These are phyloP conservation scores for Encephalitozoon cuniculi DNA, from an alignment of 371 early-diverging fungal species.

Conservation along the genomic window DNA sequence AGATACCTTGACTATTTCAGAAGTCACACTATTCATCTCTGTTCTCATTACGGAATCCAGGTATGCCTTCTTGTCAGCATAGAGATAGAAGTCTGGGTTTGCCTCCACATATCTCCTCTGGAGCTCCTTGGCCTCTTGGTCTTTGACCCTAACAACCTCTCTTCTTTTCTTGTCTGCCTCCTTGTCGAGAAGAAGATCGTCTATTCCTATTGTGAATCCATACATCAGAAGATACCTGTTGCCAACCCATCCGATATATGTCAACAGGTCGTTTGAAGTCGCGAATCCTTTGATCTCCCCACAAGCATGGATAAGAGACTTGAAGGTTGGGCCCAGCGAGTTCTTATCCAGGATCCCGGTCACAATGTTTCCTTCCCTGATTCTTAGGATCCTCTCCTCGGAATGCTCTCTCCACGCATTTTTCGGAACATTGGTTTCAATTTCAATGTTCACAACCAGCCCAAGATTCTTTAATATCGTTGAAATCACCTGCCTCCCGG, in stretches of 20 bases:
- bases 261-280: slow-evolving; percentile 79
- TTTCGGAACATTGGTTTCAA: slow-evolving; percentile 71
- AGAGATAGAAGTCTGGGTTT: slow-evolving; percentile 20
- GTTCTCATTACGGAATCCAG: slow-evolving; percentile 35
- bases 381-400: slow-evolving; percentile 72
- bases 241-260: slow-evolving; percentile 81
- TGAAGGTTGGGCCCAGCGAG: slow-evolving; percentile 83
- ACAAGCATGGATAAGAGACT: slow-evolving; percentile 85
- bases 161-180: slow-evolving; percentile 35
- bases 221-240: slow-evolving; percentile 75
- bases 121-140: slow-evolving; percentile 48
- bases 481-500: slow-evolving; percentile 81
- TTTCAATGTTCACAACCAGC: slow-evolving; percentile 69
- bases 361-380: slow-evolving; percentile 74
- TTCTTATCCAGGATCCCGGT: slow-evolving; percentile 91
- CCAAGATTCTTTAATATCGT: slow-evolving; percentile 39
- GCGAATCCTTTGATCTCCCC: slow-evolving; percentile 88
- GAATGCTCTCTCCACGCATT: slow-evolving; percentile 70
- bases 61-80: slow-evolving; percentile 14
- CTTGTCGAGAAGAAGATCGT: slow-evolving; percentile 73
- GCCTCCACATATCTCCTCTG: slow-evolving; percentile 1
- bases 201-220: slow-evolving; percentile 94
- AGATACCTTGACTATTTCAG: slow-evolving; percentile 61
- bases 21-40: slow-evolving; percentile 35
- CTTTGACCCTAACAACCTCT: slow-evolving; percentile 67